phyloP scores from a whole-genome alignment of 768 basidiomycete genomes.

The Naganishia randhawae region DNA sequence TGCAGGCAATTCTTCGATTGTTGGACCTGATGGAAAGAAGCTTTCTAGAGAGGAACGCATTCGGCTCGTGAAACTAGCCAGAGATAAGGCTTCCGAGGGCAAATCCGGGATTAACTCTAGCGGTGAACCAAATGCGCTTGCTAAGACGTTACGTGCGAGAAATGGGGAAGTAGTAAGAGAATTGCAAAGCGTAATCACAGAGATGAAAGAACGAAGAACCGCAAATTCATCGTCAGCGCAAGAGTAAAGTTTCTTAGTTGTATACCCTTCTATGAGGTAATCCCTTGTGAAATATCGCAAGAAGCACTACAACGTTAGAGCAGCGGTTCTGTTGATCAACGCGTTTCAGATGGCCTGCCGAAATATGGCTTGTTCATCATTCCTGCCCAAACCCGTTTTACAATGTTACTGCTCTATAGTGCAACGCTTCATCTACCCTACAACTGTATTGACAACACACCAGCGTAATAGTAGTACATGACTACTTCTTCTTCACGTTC shows the following conservation, averaged over 20 bases:
- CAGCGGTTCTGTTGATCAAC: no score
- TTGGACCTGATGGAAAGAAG: constrained; percentile 23
- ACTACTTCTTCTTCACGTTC: constrained; percentile 9
- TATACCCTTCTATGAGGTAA: not conserved
- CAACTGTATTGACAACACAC: not conserved
- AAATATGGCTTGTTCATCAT: not conserved
- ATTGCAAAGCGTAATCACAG: constrained; percentile 38
- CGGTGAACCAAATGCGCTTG: not conserved
- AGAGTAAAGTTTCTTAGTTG: not conserved
- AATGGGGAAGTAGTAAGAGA: constrained; percentile 36
- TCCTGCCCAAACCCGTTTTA: not conserved
- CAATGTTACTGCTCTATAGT: not conserved
- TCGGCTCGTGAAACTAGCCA: constrained; percentile 31
- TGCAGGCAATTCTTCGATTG: not conserved
- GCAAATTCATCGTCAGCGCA: not conserved
- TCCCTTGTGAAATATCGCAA: not conserved
- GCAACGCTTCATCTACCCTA: not conserved
- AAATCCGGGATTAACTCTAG: not conserved
- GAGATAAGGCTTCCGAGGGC: constrained; percentile 32
- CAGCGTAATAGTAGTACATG: not conserved
- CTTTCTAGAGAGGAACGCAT: constrained; percentile 43
- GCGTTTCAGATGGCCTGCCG: no score
- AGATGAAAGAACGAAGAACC: constrained; percentile 32
- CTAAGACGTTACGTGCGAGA: not conserved
- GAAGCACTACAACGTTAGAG: not conserved